Percentiles rank a stretch among this genome's conserved stretches.
phyloP scores from a whole-genome alignment of 2,329 filamentous ascomycete genomes.

The Ophiosphaerella korrae region DNA sequence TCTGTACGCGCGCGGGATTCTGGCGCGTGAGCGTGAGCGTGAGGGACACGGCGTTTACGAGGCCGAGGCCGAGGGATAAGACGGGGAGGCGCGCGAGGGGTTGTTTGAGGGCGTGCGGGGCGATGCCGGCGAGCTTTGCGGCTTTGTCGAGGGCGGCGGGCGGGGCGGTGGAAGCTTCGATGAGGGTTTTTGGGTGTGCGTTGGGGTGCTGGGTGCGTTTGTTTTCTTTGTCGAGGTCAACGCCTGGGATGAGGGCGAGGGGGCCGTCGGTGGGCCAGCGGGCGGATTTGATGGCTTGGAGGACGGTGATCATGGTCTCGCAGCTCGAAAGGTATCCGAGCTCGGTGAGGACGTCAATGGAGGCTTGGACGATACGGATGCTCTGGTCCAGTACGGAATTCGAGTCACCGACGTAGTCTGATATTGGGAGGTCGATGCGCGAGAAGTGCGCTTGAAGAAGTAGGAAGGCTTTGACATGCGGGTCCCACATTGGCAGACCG shows the following conservation, averaged over 20 bases:
- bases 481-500: conserved; percentile 94
- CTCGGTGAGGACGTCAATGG: conserved; percentile 91
- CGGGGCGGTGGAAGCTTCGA: conserved; percentile 44
- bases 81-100: conserved; percentile 71
- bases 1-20: conserved; percentile 57
- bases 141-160: conserved; percentile 39
- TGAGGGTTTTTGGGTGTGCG: conserved; percentile 41
- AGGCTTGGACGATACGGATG: conserved; percentile 94
- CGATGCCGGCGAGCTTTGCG: conserved; percentile 58
- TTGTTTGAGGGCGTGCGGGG: conserved; percentile 52
- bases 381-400: conserved; percentile 88
- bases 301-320: conserved; percentile 78
- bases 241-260: conserved; percentile 77
- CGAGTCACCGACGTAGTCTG: conserved; percentile 96
- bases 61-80: conserved; percentile 65
- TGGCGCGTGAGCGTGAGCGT: conserved; percentile 67
- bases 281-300: conserved; percentile 91
- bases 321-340: conserved; percentile 80
- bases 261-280: conserved; percentile 86
- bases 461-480: conserved; percentile 94
- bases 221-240: conserved; percentile 56
- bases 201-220: conserved; percentile 50
- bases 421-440: conserved; percentile 88
- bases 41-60: conserved; percentile 67
- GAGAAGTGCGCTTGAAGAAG: conserved; percentile 95